Conservation (phyloP, 2,329 filamentous ascomycete genomes). For the Paramyrothecium sp. region DNA sequence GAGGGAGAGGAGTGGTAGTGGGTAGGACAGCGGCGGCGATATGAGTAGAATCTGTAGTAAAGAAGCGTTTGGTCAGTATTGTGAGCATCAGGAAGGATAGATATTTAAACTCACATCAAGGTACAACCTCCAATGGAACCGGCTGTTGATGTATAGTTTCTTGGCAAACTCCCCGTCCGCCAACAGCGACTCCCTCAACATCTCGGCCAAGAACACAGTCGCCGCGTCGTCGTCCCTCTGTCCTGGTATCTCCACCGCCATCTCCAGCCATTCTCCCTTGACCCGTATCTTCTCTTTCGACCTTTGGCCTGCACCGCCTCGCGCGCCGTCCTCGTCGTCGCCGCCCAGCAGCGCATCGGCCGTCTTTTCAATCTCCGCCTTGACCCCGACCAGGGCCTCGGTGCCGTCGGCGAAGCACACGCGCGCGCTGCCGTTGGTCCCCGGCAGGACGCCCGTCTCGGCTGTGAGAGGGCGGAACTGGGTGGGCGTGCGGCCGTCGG, state of each 20-base stretch:
- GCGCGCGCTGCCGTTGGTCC: slow-evolving; percentile 87
- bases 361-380: slow-evolving; percentile 87
- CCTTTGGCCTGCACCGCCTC: slow-evolving; percentile 37
- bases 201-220: slow-evolving; percentile 82
- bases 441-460: slow-evolving; percentile 85
- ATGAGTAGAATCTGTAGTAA: slow-evolving; percentile 75
- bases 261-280: slow-evolving; percentile 76
- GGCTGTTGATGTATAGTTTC: slow-evolving; percentile 79
- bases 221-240: slow-evolving; percentile 86
- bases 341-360: slow-evolving; percentile 17
- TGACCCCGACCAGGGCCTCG: slow-evolving; percentile 93
- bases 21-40: slow-evolving; percentile 90
- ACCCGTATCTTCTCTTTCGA: slow-evolving; percentile 38
- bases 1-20: slow-evolving; percentile 85
- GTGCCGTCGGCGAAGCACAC: slow-evolving; percentile 95
- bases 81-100: not conserved
- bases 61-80: not conserved
- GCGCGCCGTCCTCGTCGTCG: slow-evolving; percentile 25
- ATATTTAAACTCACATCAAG: slow-evolving; percentile 69
- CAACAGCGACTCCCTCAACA: slow-evolving; percentile 85
- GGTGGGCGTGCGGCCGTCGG: slow-evolving; percentile 76
- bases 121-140: slow-evolving; percentile 96
- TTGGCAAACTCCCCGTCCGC: slow-evolving; percentile 67
- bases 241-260: slow-evolving; percentile 89
- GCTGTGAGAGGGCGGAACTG: slow-evolving; percentile 91